These are phyloP conservation scores for Epichloe typhina DNA, from an alignment of 2,329 filamentous ascomycete species.

Conservation along the genomic window DNA sequence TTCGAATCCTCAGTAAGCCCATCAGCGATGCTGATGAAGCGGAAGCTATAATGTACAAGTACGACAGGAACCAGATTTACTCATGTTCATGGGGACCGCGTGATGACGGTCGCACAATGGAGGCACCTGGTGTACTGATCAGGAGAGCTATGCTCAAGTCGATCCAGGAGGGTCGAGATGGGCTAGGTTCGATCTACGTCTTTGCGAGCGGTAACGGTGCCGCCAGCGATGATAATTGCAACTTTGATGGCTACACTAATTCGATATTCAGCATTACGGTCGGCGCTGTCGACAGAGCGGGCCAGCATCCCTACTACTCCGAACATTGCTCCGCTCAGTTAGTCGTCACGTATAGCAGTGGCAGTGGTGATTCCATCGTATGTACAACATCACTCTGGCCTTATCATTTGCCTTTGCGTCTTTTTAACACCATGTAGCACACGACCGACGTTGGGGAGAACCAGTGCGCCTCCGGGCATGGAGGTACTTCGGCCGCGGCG, in stretches of 20 bases:
- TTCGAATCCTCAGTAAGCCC: constrained; percentile 81
- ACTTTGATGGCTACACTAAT: constrained; percentile 98
- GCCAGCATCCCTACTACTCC: constrained; percentile 88
- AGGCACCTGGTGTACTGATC: constrained; percentile 80
- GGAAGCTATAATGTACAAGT: constrained; percentile 81
- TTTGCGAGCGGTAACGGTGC: constrained; percentile 94
- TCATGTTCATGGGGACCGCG: constrained; percentile 98
- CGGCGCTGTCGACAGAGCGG: constrained; percentile 77
- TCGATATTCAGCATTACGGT: constrained; percentile 98
- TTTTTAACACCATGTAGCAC: constrained; percentile 35
- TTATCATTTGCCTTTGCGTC: background rate
- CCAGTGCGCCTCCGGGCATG: constrained; percentile 68
- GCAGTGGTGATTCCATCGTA: constrained; percentile 70
- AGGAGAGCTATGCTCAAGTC: constrained; percentile 83
- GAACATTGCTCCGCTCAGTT: constrained; percentile 92
- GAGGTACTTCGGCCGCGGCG: constrained; percentile 89
- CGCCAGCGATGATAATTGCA: constrained; percentile 81
- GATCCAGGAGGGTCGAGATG: constrained; percentile 72
- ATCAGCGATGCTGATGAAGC: constrained; percentile 92
- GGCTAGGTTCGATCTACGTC: constrained; percentile 83
- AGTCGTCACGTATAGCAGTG: constrained; percentile 93
- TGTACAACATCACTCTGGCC: constrained; percentile 14
- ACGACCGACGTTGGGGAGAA: constrained; percentile 88
- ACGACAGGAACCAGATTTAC: constrained; percentile 87
- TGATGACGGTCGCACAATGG: constrained; percentile 89